A percentile compares a stretch with the other conserved stretches of the same genome.
Evolutionary conservation across 192 early-diverging fungal genomes (phyloP).

Genomic region (Paraglomus occultum): DNA sequence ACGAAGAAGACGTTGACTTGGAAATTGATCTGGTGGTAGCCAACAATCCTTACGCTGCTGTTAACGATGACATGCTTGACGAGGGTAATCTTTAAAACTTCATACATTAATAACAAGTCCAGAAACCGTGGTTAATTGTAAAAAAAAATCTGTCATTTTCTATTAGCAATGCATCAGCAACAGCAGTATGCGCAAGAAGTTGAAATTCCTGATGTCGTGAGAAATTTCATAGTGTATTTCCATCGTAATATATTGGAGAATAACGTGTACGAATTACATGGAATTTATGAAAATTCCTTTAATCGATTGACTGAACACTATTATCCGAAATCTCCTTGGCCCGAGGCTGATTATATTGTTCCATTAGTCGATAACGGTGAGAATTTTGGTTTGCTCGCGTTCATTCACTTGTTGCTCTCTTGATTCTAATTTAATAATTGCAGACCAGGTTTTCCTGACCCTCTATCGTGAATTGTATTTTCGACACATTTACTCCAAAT

Average conservation of each 20-base stretch:
- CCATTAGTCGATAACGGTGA: constrained; percentile 81
- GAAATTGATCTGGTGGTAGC: constrained; percentile 14
- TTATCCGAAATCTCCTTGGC: constrained; percentile 87
- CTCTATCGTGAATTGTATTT: constrained; percentile 97
- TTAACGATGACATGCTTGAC: constrained; percentile 49
- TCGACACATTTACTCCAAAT: constrained; percentile 92
- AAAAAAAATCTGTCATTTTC: neutral
- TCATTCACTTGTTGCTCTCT: neutral
- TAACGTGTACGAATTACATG: constrained; percentile 82
- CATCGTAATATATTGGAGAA: constrained; percentile 76
- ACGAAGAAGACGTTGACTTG: constrained; percentile 20
- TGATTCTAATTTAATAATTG: neutral
- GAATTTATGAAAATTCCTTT: constrained; percentile 89
- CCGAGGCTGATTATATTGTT: constrained; percentile 79
- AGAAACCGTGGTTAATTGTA: neutral
- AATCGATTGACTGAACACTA: constrained; percentile 90
- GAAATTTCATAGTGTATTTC: constrained; percentile 82
- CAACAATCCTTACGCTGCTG: constrained; percentile 28
- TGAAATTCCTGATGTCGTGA: constrained; percentile 82
- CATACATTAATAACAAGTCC: neutral
- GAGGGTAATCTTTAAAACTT: constrained; percentile 30
- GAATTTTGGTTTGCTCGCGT: neutral
- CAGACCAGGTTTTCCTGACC: constrained; percentile 84
- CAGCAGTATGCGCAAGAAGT: constrained; percentile 35
- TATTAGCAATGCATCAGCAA: constrained; percentile 31